phyloP scores from a whole-genome alignment of 1,139 yeast species.

The Petasospora rhodanensis region DNA sequence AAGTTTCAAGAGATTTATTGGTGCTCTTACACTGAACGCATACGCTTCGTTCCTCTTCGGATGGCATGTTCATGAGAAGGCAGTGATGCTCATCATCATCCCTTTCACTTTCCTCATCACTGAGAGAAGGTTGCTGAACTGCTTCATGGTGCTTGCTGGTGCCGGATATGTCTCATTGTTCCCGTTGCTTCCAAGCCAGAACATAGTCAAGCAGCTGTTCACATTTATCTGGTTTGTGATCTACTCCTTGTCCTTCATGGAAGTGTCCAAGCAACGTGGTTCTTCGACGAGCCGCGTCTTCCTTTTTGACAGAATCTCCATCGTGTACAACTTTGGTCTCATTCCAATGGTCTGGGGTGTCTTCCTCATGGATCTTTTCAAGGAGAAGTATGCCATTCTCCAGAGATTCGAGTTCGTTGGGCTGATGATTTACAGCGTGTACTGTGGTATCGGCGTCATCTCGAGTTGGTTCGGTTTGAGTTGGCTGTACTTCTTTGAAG shows the following conservation, averaged over 20 bases:
- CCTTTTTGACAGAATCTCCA: conserved; percentile 66
- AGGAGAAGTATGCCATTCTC: conserved; percentile 45
- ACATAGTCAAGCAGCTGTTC: conserved; percentile 67
- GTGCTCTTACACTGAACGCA: conserved; percentile 84
- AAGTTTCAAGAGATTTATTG: conserved; percentile 71
- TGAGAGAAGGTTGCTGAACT: conserved; percentile 67
- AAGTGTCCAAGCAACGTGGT: conserved; percentile 47
- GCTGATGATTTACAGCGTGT: conserved; percentile 78
- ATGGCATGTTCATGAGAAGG: conserved; percentile 99
- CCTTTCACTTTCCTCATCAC: conserved; percentile 79
- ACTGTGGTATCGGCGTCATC: conserved; percentile 81
- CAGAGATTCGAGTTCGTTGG: conserved; percentile 65
- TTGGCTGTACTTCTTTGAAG: conserved; percentile 83
- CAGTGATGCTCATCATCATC: conserved; percentile 80
- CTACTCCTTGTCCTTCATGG: conserved; percentile 66
- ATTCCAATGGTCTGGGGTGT: conserved; percentile 57
- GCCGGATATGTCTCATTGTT: conserved; percentile 86
- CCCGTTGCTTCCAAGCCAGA: conserved; percentile 79
- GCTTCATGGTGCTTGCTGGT: conserved; percentile 62
- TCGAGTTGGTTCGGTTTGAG: conserved; percentile 86
- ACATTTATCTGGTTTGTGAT: conserved; percentile 84
- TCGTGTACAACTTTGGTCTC: conserved; percentile 64
- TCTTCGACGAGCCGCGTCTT: conserved; percentile 47
- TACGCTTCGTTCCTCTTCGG: conserved; percentile 90
- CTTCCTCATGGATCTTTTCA: conserved; percentile 53